Conservation (phyloP, 768 basidiomycete genomes). For the Suillus spraguei region DNA sequence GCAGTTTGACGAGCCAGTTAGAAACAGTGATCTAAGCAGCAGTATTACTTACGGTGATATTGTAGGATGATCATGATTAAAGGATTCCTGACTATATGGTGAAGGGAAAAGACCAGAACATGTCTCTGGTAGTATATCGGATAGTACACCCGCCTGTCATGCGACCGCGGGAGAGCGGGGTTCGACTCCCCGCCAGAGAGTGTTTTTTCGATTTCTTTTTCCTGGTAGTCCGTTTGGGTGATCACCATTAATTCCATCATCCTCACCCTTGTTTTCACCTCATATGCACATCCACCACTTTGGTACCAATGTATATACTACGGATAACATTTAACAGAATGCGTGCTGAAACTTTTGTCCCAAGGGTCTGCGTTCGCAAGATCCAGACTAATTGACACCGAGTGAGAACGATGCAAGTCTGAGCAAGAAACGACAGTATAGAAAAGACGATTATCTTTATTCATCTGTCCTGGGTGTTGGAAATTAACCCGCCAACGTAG, state of each 20-base stretch:
- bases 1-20: too few relatives aligned
- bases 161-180: conserved; percentile 30
- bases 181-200: conserved; percentile 38
- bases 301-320: not conserved
- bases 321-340: not conserved
- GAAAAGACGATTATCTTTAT: too few relatives aligned
- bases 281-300: not conserved
- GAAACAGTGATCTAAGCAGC: too few relatives aligned
- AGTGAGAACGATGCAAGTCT: not conserved
- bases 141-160: conserved; percentile 44
- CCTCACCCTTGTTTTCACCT: not conserved
- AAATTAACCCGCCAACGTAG: too few relatives aligned
- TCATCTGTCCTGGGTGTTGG: too few relatives aligned
- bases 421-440: not conserved
- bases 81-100: not conserved
- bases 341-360: not conserved
- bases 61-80: too few relatives aligned
- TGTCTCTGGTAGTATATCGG: conserved; percentile 37
- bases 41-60: too few relatives aligned
- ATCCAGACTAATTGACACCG: not conserved
- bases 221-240: conserved; percentile 19
- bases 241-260: too few relatives aligned
- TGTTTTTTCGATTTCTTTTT: conserved; percentile 50
- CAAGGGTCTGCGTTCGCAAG: not conserved
- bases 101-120: not conserved